Base-by-base conservation (phyloP, 768 basidiomycete species). In the Tephrocybe sp. region DNA sequence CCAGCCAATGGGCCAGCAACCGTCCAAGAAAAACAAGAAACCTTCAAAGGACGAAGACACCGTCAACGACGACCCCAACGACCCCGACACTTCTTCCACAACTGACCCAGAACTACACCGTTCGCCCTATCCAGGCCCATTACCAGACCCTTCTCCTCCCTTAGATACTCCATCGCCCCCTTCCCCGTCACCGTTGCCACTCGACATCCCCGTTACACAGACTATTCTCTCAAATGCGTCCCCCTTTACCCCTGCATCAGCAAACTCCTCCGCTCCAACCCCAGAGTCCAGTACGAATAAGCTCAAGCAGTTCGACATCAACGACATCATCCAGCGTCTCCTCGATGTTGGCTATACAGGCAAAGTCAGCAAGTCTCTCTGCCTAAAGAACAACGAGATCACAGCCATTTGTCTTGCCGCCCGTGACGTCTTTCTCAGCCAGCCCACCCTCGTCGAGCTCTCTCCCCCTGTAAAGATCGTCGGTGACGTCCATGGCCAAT, bases 381-480 rank as follows among this genome's bases (percentile, higher is more conserved):
- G 84, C 73, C 78, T 99, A 53, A 99, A 98, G 79, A 98, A 97
- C 66, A 80, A 86, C 21, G 97, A 99, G 74, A 97, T 98, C 60
- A 86, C 87, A 16, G 84, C 89, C 27, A 88, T 99, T 53, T 99
- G 97, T 70, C 83, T 90, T 56, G 92, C 95, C 26, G 96, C 96
- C 24, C 85, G 97, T 42, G 97, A 98, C 57, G 90, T 98, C 40
- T 96, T 98, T 64, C 84, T 99, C 55, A 84, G 81, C 63, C 97
- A 99, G 65, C 97, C 97, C 8, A 98, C 96, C 3, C 84, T 99
- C 57, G 87, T 99, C 64, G 97, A 99, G 69, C 80, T 99, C 42
- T 92, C 89, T 5, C 97, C 97, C 8, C 96, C 97, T 22, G 97
- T 99, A 59, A 99, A 98, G 80, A 98, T 99, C 56, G 97, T 98